Conservation (phyloP, 169 alveolate genomes). For the Eimeria maxima region DNA sequence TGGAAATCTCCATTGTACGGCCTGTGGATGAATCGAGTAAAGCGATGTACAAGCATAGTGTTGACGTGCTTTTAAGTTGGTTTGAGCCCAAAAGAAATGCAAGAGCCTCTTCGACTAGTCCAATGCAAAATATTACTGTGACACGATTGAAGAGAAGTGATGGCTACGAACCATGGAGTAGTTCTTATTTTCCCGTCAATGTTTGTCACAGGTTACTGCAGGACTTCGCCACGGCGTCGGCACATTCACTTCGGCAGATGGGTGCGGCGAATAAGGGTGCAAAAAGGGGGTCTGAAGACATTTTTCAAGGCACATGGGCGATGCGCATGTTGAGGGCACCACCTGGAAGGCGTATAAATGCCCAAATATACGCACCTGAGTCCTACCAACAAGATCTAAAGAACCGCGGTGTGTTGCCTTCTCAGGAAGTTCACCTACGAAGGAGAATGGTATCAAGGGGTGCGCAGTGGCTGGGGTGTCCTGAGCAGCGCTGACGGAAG, state of each 20-base stretch:
- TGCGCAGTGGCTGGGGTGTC: slow-evolving; percentile 75
- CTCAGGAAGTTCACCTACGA: slow-evolving; percentile 42
- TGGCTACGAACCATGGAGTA: neutral
- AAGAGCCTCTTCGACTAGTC: neutral
- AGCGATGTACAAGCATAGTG: too few species aligned
- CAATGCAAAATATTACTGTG: neutral
- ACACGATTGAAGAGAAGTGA: neutral
- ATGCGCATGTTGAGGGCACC: neutral
- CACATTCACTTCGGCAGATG: slow-evolving; percentile 59
- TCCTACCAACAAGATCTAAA: neutral
- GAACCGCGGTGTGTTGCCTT: neutral
- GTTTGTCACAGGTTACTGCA: neutral
- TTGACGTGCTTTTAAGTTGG: neutral
- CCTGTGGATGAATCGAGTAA: neutral
- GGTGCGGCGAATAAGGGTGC: neutral
- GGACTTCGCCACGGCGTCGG: slow-evolving; percentile 64
- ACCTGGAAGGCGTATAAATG: neutral
- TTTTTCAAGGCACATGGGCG: neutral
- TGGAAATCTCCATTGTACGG: neutral
- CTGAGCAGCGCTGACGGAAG: slow-evolving; percentile 58
- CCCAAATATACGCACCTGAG: neutral
- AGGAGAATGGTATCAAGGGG: slow-evolving; percentile 70
- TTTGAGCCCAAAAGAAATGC: neutral
- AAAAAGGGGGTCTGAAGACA: neutral
- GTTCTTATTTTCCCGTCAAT: neutral